A percentile compares a stretch with the other conserved stretches of the same genome.
These are phyloP conservation scores for Sanghuangporus baumii DNA, from an alignment of 1,284 basidiomycete genomes.

Conservation along the genomic window DNA sequence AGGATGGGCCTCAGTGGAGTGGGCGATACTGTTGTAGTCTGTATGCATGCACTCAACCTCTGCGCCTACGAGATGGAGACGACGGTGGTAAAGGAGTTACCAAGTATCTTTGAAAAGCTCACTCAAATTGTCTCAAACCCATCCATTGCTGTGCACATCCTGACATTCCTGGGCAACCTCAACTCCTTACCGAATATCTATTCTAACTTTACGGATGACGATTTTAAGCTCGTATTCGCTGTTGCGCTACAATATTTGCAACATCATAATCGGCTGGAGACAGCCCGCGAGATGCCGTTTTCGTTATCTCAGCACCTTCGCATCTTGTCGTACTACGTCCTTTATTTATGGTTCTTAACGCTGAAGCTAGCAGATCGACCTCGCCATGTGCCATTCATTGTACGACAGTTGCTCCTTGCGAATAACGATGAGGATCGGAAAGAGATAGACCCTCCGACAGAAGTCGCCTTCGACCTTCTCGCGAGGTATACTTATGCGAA, in stretches of 20 bases:
- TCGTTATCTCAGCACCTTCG: conserved; percentile 95
- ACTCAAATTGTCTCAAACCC: conserved; percentile 94
- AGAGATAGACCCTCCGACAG: conserved; percentile 83
- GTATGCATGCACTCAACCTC: conserved; percentile 86
- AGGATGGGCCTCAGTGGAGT: conserved; percentile 75
- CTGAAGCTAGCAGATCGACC: conserved; percentile 83
- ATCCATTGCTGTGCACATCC: conserved; percentile 91
- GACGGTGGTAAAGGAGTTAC: conserved; percentile 78
- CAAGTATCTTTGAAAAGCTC: conserved; percentile 82
- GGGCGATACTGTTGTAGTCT: conserved; percentile 84
- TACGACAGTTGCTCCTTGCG: conserved; percentile 81
- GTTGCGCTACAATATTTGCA: conserved; percentile 95
- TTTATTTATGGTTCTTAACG: conserved; percentile 95
- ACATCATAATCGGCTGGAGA: conserved; percentile 74
- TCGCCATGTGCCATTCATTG: conserved; percentile 83
- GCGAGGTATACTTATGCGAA: conserved; percentile 93
- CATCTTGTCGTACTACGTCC: conserved; percentile 87
- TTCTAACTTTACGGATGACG: conserved; percentile 88
- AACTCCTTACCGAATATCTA: conserved; percentile 79
- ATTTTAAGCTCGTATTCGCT: conserved; percentile 93
- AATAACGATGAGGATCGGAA: conserved; percentile 62
- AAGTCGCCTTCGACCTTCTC: conserved; percentile 98
- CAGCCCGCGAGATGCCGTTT: conserved; percentile 65
- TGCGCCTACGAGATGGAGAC: conserved; percentile 86
- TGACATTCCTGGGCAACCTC: conserved; percentile 87